A percentile compares a stretch with the other conserved stretches of the same genome.
Evolutionary conservation across 169 alveolate species (phyloP).

Genomic region (Plasmodium cynomolgi): DNA sequence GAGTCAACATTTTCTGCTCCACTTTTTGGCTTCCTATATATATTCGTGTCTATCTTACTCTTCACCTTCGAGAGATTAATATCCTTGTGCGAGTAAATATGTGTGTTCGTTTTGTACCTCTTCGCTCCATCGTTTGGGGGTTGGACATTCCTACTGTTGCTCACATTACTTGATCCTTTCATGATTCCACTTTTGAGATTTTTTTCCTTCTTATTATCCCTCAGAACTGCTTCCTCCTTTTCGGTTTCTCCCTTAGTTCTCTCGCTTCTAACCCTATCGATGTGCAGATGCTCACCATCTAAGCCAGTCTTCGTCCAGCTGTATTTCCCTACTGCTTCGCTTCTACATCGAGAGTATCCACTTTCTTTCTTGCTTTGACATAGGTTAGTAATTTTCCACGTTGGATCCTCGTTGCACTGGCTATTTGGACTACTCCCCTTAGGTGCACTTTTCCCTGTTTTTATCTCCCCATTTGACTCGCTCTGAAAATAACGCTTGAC

Average conservation of each 20-base stretch:
- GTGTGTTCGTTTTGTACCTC: not conserved
- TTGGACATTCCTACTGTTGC: not conserved
- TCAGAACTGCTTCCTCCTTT: not conserved
- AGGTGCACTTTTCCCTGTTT: not conserved
- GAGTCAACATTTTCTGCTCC: not conserved
- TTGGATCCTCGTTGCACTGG: not conserved
- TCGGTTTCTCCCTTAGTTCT: not conserved
- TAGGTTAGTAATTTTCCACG: not conserved
- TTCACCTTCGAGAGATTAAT: conserved; percentile 30
- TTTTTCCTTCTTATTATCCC: not conserved
- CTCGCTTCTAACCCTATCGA: not conserved
- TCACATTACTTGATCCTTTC: not conserved
- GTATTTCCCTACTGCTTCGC: conserved; percentile 9
- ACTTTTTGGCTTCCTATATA: not conserved
- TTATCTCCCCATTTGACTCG: conserved; percentile 12
- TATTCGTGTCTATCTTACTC: conserved; percentile 61
- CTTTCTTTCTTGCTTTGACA: not conserved
- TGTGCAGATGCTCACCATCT: conserved; percentile 1
- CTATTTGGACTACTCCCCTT: not conserved
- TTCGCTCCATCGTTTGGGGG: not conserved
- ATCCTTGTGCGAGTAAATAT: not conserved
- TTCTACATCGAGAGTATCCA: conserved; percentile 10
- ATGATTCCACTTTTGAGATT: not conserved
- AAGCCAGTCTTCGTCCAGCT: not conserved
- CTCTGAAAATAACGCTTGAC: not conserved